Base-by-base conservation (phyloP, 441 rosid genomes). In the Melianthus villosus region DNA sequence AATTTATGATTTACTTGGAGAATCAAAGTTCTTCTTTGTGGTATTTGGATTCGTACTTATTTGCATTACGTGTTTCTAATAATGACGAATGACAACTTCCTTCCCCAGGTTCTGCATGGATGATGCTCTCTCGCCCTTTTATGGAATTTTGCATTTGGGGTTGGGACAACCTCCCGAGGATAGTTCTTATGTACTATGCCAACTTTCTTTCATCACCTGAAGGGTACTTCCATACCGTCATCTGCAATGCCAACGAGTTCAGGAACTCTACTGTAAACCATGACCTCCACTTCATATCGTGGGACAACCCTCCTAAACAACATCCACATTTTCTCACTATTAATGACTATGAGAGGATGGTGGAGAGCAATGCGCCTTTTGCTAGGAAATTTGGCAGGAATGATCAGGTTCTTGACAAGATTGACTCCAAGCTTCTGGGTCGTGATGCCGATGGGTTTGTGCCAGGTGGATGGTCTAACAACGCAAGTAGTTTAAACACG, bases 71-170 rank as follows among this genome's bases (percentile, higher is more conserved):
- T n/a, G n/a, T n/a, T n/a, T n/a, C n/a, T n/a, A n/a, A n/a, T n/a
- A n/a, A n/a, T n/a, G n/a, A n/a, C n/a, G n/a, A n/a, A n/a, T n/a
- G n/a, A n/a, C n/a, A n/a, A n/a, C n/a, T n/a, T n/a, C n/a, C n/a
- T n/a, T n/a, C n/a, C n/a, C n/a, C 68, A 85, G 96, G 96, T 33
- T 85, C 96, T 4, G 96, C 96, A 3, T 85, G 96, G 94, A 62
- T 82, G 38, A 66, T 73, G 65, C 67, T 85, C 16, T 58, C 75
- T 1, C 64, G 87, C 29, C 22, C 85, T 9, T 85, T 82, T 52
- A 63, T 77, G 5, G 82, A 82, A 49, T 77, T 82, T 51, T 76
- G 80, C 44, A 79, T 82, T 43, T 72, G 77, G 81, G 92, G 94
- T 32, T 79, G 91, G 94, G 87, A 82, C 49, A 85, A 76, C 46